Evolutionary conservation across 2,329 filamentous ascomycete species (phyloP), one percentile per base, ranked within the genome.

Genomic region (Elsinoe batatas): DNA sequence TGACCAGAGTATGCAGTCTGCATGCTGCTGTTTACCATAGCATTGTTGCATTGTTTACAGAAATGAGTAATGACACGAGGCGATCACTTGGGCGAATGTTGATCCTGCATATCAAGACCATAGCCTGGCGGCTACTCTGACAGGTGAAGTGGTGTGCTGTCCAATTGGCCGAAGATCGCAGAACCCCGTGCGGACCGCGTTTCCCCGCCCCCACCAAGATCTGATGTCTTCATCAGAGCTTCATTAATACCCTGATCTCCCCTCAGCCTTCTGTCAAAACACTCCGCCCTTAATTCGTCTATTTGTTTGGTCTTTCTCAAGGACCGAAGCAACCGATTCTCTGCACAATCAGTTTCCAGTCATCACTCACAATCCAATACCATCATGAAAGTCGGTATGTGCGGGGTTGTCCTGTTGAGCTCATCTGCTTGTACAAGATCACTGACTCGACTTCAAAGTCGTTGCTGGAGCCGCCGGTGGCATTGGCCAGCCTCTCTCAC

Each of bases 391-490:
- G 58, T 59, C 33, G 57, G 57, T 58, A 57, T n/a, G 57, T 57
- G 36, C 22, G 37, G 37, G 51, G 38, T 54, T 37, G 17, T 20
- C 22, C 26, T 42, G 37, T 54, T 36, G 51, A 54, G 37, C 35
- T 42, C 51, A 43, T 30, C 26, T 38, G 36, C 32, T 54, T 44
- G 22, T 6, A 18, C 36, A 54, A 44, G 12, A 35, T 32, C 13
- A 42, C 51, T 54, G 47, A 51, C 47, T 18, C 32, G 32, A 17
- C 10, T 33, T 44, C 53, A 54, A 63, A 81, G 79, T 79, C 70
- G 91, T 98, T 78, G 90, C 93, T 76, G 93, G 93, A 76, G 93
- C 91, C 71, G 85, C 91, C 73, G 93, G 93, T 77, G 93, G 93
- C 78, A 98, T 98, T 83, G 93, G 91, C 74, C 69, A 97, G 91